A percentile compares a stretch with the other conserved stretches of the same genome.
Conservation (phyloP, 768 basidiomycete species). For the Boletus pseudo-olivaceus region DNA sequence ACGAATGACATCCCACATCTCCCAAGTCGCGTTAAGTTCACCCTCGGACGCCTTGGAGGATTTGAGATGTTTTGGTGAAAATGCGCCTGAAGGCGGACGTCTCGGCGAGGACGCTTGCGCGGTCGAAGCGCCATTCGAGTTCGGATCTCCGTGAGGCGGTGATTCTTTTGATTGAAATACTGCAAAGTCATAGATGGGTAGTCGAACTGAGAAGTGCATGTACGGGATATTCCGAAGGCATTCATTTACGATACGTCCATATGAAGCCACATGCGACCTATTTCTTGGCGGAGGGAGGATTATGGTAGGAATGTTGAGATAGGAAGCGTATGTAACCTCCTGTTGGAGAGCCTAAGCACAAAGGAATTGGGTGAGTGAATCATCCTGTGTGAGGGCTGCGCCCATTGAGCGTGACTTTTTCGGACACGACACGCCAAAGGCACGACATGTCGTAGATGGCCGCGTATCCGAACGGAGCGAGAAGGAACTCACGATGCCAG, state of each 20-base stretch:
- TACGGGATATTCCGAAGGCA: conserved; percentile 68
- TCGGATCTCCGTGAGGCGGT: conserved; percentile 26
- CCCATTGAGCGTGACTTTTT: conserved; percentile 17
- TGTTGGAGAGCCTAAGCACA: conserved; percentile 77
- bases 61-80: conserved; percentile 25
- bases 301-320: conserved; percentile 80
- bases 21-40: conserved; percentile 82
- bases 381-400: conserved; percentile 11
- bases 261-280: conserved; percentile 82
- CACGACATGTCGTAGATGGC: conserved; percentile 9
- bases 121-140: conserved; percentile 25
- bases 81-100: conserved; percentile 12
- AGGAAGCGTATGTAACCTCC: conserved; percentile 89
- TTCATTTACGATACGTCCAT: conserved; percentile 85
- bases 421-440: conserved; percentile 11
- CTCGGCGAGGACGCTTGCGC: conserved; percentile 21
- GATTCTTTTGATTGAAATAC: conserved; percentile 44
- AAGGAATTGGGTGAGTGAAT: conserved; percentile 12
- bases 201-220: conserved; percentile 76
- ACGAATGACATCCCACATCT: conserved; percentile 97
- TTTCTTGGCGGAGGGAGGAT: conserved; percentile 88
- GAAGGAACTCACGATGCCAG: conserved; percentile 74
- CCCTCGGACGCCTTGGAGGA: conserved; percentile 43
- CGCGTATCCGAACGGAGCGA: conserved; percentile 1
- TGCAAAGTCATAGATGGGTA: conserved; percentile 78